phyloP scores from a whole-genome alignment of 208 protist species.

The Sergeia podlipaevii region DNA sequence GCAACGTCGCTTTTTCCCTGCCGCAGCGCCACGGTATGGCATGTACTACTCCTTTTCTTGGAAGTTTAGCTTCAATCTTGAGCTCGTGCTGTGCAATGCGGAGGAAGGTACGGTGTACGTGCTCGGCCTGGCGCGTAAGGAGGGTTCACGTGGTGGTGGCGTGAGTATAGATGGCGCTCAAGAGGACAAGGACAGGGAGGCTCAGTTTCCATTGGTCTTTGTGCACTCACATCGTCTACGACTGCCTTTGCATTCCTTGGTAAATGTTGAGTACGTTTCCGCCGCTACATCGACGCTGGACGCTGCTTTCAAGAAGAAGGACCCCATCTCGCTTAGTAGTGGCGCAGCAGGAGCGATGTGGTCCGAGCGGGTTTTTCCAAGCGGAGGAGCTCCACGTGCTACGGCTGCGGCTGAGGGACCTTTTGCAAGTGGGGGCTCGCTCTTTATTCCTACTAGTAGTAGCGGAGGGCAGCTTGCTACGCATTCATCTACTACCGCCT shows the following conservation, averaged over 20 bases:
- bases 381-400: too few species aligned
- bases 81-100: slow-evolving; percentile 63
- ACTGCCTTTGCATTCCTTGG: slow-evolving; percentile 53
- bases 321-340: too few species aligned
- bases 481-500: too few species aligned
- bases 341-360: neutral
- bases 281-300: slow-evolving; percentile 42
- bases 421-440: too few species aligned
- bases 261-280: slow-evolving; percentile 84
- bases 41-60: slow-evolving; percentile 64
- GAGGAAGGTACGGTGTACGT: slow-evolving; percentile 55
- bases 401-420: too few species aligned
- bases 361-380: slow-evolving; percentile 2
- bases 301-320: neutral
- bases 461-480: too few species aligned
- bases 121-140: slow-evolving; percentile 31
- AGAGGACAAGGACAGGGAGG: neutral
- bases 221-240: slow-evolving; percentile 32
- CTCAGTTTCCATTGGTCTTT: slow-evolving; percentile 5
- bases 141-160: too few species aligned
- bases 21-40: slow-evolving; percentile 19
- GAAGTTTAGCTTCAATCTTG: slow-evolving; percentile 74
- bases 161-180: neutral
- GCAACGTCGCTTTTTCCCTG: slow-evolving; percentile 1
- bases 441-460: too few species aligned